These are phyloP conservation scores for Pisolithus marmoratus DNA, from an alignment of 768 basidiomycete genomes.

Conservation along the genomic window DNA sequence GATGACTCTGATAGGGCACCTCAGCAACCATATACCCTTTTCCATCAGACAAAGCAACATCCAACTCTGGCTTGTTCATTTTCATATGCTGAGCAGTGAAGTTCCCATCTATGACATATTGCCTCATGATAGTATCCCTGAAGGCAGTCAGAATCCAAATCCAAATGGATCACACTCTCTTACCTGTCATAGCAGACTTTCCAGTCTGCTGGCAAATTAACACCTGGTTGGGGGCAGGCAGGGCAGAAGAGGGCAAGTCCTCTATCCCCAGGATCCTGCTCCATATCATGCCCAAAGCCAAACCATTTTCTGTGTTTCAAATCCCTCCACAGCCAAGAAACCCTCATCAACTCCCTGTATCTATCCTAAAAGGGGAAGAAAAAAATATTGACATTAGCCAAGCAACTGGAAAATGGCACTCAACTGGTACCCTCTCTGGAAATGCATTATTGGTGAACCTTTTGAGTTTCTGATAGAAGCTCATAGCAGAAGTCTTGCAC, in stretches of 20 bases:
- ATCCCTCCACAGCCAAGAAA: slow-evolving; percentile 1
- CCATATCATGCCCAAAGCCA: slow-evolving; percentile 7
- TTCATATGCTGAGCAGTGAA: slow-evolving; percentile 10
- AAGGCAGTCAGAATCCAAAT: background rate
- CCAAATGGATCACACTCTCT: background rate
- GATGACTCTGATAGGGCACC: too few relatives aligned
- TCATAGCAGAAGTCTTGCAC: slow-evolving; percentile 12
- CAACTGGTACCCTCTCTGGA: background rate
- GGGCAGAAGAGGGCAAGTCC: slow-evolving; percentile 19
- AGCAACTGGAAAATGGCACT: too few relatives aligned
- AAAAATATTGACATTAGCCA: background rate
- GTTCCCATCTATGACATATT: slow-evolving; percentile 5
- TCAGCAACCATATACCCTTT: too few relatives aligned
- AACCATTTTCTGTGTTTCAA: too few relatives aligned
- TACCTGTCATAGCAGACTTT: slow-evolving; percentile 3
- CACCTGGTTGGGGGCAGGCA: slow-evolving; percentile 21
- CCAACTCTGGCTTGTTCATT: slow-evolving; percentile 16
- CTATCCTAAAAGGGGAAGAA: background rate
- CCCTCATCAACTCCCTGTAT: slow-evolving; percentile 8
- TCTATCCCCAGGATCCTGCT: background rate
- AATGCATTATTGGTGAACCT: slow-evolving; percentile 3
- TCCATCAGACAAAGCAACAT: slow-evolving; percentile 23
- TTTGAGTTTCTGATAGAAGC: slow-evolving; percentile 6
- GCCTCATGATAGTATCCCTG: slow-evolving; percentile 1
- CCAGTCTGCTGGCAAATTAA: too few relatives aligned